Conservation (phyloP, 306 rosid species). For the Ammopiptanthus mongolicus region DNA sequence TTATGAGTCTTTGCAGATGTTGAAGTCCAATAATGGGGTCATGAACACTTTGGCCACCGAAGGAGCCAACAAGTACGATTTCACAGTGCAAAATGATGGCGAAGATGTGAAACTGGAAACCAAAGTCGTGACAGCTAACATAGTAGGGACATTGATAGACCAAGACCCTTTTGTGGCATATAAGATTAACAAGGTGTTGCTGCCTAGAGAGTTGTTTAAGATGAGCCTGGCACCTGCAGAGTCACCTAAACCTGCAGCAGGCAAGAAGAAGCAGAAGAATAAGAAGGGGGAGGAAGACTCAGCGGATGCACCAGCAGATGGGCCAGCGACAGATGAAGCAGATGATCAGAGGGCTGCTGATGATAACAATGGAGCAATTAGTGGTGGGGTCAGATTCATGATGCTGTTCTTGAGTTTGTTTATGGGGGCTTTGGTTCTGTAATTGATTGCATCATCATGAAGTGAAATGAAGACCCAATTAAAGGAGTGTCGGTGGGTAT, state of each 20-base stretch:
- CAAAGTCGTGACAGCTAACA: conserved; percentile 46
- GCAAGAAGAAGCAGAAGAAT: not conserved
- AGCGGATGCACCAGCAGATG: conserved; percentile 35
- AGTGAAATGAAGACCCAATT: not conserved
- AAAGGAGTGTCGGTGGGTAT: conserved; percentile 9
- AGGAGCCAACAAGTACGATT: conserved; percentile 72
- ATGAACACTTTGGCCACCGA: conserved; percentile 83
- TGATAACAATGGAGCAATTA: conserved; percentile 32
- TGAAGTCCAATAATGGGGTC: conserved; percentile 73
- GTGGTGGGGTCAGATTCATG: conserved; percentile 34
- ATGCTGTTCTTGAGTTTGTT: conserved; percentile 44
- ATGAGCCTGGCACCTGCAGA: conserved; percentile 22
- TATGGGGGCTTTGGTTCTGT: conserved; percentile 43
- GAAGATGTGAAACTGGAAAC: conserved; percentile 73
- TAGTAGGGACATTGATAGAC: conserved; percentile 68
- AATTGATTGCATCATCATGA: not conserved
- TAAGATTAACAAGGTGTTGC: conserved; percentile 61
- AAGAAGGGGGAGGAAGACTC: not conserved
- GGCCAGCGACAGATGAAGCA: conserved; percentile 26
- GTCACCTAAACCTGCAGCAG: conserved; percentile 13
- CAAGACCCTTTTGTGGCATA: conserved; percentile 75
- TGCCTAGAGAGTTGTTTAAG: conserved; percentile 78
- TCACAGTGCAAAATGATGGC: conserved; percentile 71
- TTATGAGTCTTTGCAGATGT: conserved; percentile 65
- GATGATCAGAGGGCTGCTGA: conserved; percentile 57